Evolutionary conservation across 768 basidiomycete genomes (phyloP).

Genomic region (Mycena galopus): DNA sequence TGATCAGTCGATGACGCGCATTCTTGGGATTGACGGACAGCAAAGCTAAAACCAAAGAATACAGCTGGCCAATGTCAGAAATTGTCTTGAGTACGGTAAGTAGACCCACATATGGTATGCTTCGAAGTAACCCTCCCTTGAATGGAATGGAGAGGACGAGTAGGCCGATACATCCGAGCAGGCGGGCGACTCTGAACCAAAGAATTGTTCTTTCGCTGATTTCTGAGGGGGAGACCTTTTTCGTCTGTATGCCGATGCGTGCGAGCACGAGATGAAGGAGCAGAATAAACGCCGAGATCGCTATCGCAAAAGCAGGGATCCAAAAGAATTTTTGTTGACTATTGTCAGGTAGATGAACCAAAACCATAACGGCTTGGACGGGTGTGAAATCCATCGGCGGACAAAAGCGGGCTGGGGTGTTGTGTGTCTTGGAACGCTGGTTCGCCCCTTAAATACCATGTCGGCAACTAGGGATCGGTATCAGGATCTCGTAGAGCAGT

Average conservation of each 20-base stretch:
- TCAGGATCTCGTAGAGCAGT: no score
- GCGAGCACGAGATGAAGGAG: not conserved
- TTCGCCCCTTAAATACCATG: no score
- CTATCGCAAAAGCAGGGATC: not conserved
- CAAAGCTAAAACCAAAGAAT: conserved; percentile 57
- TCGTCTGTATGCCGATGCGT: not conserved
- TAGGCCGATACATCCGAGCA: conserved; percentile 37
- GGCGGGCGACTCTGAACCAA: conserved; percentile 54
- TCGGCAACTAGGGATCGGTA: no score
- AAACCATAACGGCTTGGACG: no score
- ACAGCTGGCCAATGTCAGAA: conserved; percentile 45
- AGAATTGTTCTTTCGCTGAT: conserved; percentile 50
- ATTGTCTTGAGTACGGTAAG: not conserved
- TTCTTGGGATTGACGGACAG: conserved; percentile 52
- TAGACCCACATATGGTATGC: conserved; percentile 28
- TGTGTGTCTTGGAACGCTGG: no score
- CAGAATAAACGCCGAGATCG: conserved; percentile 10
- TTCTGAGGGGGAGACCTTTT: not conserved
- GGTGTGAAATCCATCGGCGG: no score
- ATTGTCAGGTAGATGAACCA: no score
- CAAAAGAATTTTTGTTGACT: not conserved
- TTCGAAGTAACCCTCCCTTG: conserved; percentile 1
- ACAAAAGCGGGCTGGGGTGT: no score
- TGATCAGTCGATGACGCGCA: conserved; percentile 51
- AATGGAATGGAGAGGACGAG: conserved; percentile 30